These are phyloP conservation scores for Penicillium sp. DNA, from an alignment of 2,329 filamentous ascomycete species.

Conservation along the genomic window DNA sequence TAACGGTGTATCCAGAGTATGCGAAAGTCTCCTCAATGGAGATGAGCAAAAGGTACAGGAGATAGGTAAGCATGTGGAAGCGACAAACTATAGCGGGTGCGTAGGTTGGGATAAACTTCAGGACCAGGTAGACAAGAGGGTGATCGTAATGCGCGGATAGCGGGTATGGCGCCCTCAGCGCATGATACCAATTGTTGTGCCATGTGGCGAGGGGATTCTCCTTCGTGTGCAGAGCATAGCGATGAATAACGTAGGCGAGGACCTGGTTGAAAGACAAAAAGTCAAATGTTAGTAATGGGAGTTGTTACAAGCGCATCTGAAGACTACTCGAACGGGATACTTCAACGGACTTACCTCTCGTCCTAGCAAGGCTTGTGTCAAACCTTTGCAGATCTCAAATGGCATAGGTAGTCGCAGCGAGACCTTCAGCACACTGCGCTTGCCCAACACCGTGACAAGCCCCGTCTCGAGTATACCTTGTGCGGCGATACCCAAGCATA, in stretches of 20 bases:
- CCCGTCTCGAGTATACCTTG: constrained; percentile 56
- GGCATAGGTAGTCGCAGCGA: constrained; percentile 60
- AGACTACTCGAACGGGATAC: neutral
- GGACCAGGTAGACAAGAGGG: constrained; percentile 52
- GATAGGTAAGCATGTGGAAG: constrained; percentile 59
- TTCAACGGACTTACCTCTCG: constrained; percentile 50
- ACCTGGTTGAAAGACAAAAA: constrained; percentile 25
- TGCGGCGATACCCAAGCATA: constrained; percentile 51
- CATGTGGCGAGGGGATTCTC: constrained; percentile 50
- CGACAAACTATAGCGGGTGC: constrained; percentile 55
- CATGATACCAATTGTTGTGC: constrained; percentile 57
- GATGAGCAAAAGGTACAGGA: constrained; percentile 52
- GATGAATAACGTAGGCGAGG: constrained; percentile 65
- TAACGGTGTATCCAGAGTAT: constrained; percentile 57
- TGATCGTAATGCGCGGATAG: constrained; percentile 60
- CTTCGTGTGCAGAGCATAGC: constrained; percentile 64
- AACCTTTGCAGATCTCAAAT: constrained; percentile 56
- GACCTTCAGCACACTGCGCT: constrained; percentile 56
- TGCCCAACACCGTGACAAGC: constrained; percentile 51
- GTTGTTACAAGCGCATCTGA: neutral
- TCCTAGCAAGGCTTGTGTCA: constrained; percentile 52
- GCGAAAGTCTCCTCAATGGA: constrained; percentile 60
- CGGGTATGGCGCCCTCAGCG: constrained; percentile 51
- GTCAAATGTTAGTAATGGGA: constrained; percentile 4
- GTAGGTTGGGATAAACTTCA: constrained; percentile 55